Evolutionary conservation across 768 basidiomycete species (phyloP), one percentile per base, ranked within the genome.

Genomic region (Galerina sulciceps): DNA sequence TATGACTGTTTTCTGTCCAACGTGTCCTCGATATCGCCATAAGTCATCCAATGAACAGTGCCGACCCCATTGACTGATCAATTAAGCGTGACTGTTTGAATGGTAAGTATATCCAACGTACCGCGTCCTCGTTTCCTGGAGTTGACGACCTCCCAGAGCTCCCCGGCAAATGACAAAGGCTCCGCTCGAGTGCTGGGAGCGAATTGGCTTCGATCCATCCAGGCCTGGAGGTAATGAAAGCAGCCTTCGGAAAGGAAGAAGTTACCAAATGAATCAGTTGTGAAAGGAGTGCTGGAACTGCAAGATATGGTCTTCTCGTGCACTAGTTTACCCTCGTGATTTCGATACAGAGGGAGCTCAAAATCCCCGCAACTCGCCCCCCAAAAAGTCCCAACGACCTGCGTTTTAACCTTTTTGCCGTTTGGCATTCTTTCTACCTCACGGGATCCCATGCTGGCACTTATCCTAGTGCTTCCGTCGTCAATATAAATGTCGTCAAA

Each of bases 81-180:
- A 31, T 5, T 5, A 8, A 31, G 5, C 26, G 8, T 31, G 26
- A 31, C 5, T 8, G 26, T n/a, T n/a, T n/a, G n/a, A n/a, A n/a
- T n/a, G n/a, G n/a, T n/a, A n/a, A 31, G 8, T 31, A 31, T n/a
- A 6, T 18, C 0, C 1, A 10, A 58, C 53, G 26, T 11, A 58
- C 57, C 22, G 1, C 61, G 46, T 38, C 61, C 61, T 10, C 26
- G 47, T 26, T 55, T 37, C 20, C 61, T 55, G 10, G 57, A 62
- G 35, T 62, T 62, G 9, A 62, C 38, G 10, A 59, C 38, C 22
- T 62, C 61, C 4, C 36, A 59, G 22, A 59, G 41, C 15, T 62
- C 61, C 20, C 61, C 61, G 11, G 36, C 38, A 18, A 62, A 58
- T 0, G 53, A 55, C 11, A 62, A n/a, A 14, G 38, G 14, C n/a